These are phyloP conservation scores for Pyrus hybrid DNA, from an alignment of 331 rosid species.

Conservation along the genomic window DNA sequence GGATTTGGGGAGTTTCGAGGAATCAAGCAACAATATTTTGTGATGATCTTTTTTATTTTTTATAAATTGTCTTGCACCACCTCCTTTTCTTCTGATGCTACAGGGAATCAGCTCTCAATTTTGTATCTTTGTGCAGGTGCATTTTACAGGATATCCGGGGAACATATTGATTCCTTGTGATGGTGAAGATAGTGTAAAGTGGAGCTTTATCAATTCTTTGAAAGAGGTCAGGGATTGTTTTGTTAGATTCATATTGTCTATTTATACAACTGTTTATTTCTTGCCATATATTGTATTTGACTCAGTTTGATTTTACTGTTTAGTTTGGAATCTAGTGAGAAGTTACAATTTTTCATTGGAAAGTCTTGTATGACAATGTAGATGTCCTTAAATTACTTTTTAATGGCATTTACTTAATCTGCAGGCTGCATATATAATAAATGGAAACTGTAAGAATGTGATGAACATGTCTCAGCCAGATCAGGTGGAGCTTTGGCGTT, in stretches of 20 bases:
- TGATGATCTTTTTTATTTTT: not conserved
- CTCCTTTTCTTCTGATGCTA: no score
- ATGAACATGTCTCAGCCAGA: slow-evolving; percentile 98
- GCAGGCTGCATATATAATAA: slow-evolving; percentile 85
- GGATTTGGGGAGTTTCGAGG: not conserved
- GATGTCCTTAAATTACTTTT: not conserved
- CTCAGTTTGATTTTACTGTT: not conserved
- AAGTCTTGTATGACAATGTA: not conserved
- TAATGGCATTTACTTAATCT: slow-evolving; percentile 5
- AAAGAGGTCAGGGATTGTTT: slow-evolving; percentile 59
- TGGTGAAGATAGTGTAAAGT: slow-evolving; percentile 83
- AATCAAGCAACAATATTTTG: not conserved
- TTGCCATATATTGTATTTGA: not conserved
- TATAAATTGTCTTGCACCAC: no score
- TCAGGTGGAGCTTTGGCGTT: slow-evolving; percentile 91
- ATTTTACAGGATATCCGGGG: slow-evolving; percentile 85
- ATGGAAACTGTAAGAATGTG: slow-evolving; percentile 86
- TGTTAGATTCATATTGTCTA: not conserved
- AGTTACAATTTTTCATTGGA: not conserved
- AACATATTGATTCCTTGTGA: slow-evolving; percentile 75
- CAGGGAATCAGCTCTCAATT: not conserved
- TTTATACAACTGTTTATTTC: not conserved
- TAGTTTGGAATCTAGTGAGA: not conserved
- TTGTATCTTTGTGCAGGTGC: slow-evolving; percentile 47
- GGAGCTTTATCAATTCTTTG: slow-evolving; percentile 90